Base-by-base conservation (phyloP, 2,329 filamentous ascomycete genomes). In the Trichoderma sp. region DNA sequence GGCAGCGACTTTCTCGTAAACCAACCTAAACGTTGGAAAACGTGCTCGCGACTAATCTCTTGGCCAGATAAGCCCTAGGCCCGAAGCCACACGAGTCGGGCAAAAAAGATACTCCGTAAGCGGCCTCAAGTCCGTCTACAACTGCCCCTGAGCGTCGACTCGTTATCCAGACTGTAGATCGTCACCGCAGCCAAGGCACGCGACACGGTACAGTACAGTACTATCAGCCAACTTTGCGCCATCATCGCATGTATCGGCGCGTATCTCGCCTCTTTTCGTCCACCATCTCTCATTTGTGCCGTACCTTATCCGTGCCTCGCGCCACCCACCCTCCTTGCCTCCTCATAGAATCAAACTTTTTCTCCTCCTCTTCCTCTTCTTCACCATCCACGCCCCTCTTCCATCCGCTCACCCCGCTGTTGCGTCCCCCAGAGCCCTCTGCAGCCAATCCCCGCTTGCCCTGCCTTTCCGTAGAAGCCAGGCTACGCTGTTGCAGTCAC, bases 381-480 rank as follows among this genome's bases (percentile, higher is more conserved):
- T 67, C 40, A 58, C 49, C 55, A 49, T 52, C 37, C 55, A 58
- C 63, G 40, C 63, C 63, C 63, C 55, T 52, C 53, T 57, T 37
- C 24, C 52, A 35, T 68, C 66, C 66, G 61, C 56, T 56, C 66
- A 68, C 57, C 64, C 55, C 64, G 64, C 56, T 53, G 40, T 47
- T 37, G 27, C 64, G 29, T 59, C 19, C 63, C 40, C 47, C 35
- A 68, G 49, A 53, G 29, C 8, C 40, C 13, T 19, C 21, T 13
- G 5, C 58, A 63, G 66, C 69, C 63, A 60, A 64, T 71, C 68
- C 67, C 52, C 62, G 70, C 35, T 68, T 47, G 49, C 62, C 63
- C 66, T 57, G 47, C 66, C 35, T 68, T 68, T 68, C 66, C 66
- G 66, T 40, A 68, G 47, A 64, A 55, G 49, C 53, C 68, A 31